Evolutionary conservation across 2,329 filamentous ascomycete genomes (phyloP).

Genomic region (Phialophora chinensis): DNA sequence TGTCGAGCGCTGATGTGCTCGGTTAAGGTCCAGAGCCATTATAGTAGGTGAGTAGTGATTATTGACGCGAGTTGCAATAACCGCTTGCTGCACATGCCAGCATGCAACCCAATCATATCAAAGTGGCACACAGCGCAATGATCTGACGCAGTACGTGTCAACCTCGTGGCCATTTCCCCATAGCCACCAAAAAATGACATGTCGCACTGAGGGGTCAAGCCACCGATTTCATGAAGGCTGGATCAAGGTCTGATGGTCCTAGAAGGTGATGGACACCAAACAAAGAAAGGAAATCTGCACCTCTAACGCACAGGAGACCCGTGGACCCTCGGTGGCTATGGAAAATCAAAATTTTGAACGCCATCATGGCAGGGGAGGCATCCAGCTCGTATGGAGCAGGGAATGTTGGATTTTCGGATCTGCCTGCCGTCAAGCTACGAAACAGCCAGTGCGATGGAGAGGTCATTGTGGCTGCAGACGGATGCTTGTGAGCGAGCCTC

Average conservation of each 20-base stretch:
- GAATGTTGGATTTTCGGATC: background rate
- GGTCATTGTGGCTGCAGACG: background rate
- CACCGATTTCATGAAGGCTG: background rate
- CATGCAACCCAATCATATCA: background rate
- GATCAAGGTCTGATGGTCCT: background rate
- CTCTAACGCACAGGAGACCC: background rate
- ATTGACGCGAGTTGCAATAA: background rate
- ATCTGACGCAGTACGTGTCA: background rate
- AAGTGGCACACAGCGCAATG: background rate
- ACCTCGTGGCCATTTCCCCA: background rate
- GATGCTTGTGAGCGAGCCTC: background rate
- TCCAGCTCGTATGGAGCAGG: background rate
- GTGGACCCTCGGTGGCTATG: background rate
- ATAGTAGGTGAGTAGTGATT: background rate
- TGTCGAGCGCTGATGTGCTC: background rate
- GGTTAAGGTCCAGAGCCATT: background rate
- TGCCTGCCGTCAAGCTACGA: background rate
- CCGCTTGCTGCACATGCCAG: conserved; percentile 5
- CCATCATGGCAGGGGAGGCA: background rate
- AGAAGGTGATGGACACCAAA: background rate
- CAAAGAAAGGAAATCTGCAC: background rate
- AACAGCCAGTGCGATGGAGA: background rate
- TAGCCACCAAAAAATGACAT: background rate
- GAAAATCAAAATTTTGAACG: background rate
- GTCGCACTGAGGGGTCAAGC: background rate